phyloP scores from a whole-genome alignment of 352 stramenopile genomes.

The Globisporangium iwayamae region DNA sequence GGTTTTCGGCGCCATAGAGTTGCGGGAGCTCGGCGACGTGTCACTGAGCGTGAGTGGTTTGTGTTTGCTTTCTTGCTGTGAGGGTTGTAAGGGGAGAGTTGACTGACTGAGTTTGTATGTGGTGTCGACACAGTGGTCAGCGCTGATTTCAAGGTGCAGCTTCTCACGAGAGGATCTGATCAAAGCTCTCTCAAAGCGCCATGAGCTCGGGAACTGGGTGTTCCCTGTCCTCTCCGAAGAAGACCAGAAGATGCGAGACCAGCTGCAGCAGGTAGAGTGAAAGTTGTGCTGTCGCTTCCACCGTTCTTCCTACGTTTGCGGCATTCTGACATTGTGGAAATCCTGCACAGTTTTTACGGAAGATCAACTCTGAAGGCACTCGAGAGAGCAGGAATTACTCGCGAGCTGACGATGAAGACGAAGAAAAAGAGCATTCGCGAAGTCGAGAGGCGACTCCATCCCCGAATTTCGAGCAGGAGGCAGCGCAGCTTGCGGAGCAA shows the following conservation, averaged over 20 bases:
- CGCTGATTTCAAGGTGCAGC: slow-evolving; percentile 46
- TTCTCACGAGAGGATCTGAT: slow-evolving; percentile 29
- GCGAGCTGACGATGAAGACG: neutral
- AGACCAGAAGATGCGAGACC: slow-evolving; percentile 26
- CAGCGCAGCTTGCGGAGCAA: neutral
- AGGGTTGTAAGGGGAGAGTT: neutral
- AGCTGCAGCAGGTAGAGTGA: slow-evolving; percentile 32
- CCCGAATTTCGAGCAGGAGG: neutral
- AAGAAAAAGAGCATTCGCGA: neutral
- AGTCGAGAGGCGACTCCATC: neutral
- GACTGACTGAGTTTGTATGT: neutral
- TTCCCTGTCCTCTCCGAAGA: slow-evolving; percentile 45
- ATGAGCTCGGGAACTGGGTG: slow-evolving; percentile 53
- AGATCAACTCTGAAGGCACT: neutral
- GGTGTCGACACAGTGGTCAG: slow-evolving; percentile 28
- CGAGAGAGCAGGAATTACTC: neutral
- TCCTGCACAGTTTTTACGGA: slow-evolving; percentile 4
- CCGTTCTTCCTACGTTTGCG: neutral
- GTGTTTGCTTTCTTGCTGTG: neutral
- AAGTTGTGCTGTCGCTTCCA: neutral
- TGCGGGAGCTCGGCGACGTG: slow-evolving; percentile 42
- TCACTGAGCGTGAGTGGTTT: slow-evolving; percentile 42
- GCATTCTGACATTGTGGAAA: neutral
- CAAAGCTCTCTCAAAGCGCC: slow-evolving; percentile 31
- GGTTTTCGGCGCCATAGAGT: slow-evolving; percentile 43